Conservation (phyloP, 2,329 filamentous ascomycete species). For the Daldinia eschscholtzii region DNA sequence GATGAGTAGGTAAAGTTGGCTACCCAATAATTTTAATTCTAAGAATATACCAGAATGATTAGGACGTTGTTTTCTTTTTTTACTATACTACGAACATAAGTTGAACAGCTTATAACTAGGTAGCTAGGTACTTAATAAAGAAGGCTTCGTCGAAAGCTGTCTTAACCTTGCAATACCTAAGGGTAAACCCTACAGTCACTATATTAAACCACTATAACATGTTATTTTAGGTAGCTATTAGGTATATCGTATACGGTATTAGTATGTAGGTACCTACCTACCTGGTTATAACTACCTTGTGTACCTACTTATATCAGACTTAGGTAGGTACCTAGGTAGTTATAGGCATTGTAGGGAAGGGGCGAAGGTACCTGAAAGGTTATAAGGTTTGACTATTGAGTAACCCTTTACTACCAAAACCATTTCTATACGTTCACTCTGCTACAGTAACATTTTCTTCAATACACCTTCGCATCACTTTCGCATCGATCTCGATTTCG, state of each 20-base stretch:
- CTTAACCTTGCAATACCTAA: neutral
- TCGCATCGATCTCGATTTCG: neutral
- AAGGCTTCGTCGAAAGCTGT: too few relatives aligned
- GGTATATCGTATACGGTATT: too few relatives aligned
- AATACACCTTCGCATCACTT: neutral
- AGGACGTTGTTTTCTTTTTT: too few relatives aligned
- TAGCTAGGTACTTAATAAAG: too few relatives aligned
- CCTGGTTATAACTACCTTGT: neutral
- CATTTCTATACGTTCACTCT: neutral
- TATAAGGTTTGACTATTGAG: neutral
- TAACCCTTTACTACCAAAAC: neutral
- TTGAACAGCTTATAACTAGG: too few relatives aligned
- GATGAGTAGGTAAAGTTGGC: too few relatives aligned
- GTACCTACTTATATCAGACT: neutral
- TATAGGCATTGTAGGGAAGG: neutral
- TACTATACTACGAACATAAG: too few relatives aligned
- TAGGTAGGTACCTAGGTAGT: neutral
- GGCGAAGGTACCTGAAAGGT: neutral
- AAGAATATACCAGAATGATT: too few relatives aligned
- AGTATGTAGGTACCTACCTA: too few relatives aligned
- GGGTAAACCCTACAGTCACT: neutral
- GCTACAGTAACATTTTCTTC: neutral
- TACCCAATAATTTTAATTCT: too few relatives aligned
- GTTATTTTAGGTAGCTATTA: too few relatives aligned
- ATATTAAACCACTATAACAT: too few relatives aligned